phyloP scores from a whole-genome alignment of 805 yeast genomes.

The Ogataea siamensis region DNA sequence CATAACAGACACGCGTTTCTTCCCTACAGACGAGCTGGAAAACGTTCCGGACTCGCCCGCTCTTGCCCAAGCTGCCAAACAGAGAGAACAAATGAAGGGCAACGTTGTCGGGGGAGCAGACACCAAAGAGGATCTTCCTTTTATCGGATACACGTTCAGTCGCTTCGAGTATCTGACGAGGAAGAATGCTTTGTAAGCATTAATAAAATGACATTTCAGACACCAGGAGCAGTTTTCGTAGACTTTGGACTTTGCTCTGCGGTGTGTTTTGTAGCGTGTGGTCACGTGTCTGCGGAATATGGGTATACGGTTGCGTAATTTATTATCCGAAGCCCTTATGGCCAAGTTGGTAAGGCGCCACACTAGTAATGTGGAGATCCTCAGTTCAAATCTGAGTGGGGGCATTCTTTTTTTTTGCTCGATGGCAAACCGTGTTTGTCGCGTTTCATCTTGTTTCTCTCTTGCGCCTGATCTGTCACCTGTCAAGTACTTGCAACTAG shows the following conservation, averaged over 20 bases:
- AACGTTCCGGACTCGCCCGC: slow-evolving; percentile 91
- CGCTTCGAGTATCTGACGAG: slow-evolving; percentile 89
- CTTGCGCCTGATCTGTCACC: neutral
- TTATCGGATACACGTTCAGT: slow-evolving; percentile 95
- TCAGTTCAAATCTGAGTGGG: slow-evolving; percentile 36
- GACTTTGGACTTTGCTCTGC: no score
- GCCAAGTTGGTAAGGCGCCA: slow-evolving; percentile 38
- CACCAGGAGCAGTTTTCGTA: neutral
- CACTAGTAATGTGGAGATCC: slow-evolving; percentile 38
- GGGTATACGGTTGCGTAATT: no score
- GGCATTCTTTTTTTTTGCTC: slow-evolving; percentile 22
- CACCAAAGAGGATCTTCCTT: slow-evolving; percentile 86
- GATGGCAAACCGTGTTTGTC: neutral
- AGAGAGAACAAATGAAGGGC: slow-evolving; percentile 50
- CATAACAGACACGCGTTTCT: slow-evolving; percentile 93
- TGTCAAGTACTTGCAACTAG: no score
- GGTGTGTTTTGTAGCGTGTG: neutral
- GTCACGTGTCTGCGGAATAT: neutral
- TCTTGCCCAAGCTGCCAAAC: slow-evolving; percentile 62
- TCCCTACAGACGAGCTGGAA: slow-evolving; percentile 96
- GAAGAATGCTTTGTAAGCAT: slow-evolving; percentile 49
- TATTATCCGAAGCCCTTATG: slow-evolving; percentile 26
- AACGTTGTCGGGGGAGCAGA: slow-evolving; percentile 43
- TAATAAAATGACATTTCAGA: neutral
- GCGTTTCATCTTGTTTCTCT: neutral